Percentiles rank a stretch among this genome's conserved stretches.
Conservation (phyloP, 1,284 basidiomycete species). For the Cutaneotrichosporon dermatis region DNA sequence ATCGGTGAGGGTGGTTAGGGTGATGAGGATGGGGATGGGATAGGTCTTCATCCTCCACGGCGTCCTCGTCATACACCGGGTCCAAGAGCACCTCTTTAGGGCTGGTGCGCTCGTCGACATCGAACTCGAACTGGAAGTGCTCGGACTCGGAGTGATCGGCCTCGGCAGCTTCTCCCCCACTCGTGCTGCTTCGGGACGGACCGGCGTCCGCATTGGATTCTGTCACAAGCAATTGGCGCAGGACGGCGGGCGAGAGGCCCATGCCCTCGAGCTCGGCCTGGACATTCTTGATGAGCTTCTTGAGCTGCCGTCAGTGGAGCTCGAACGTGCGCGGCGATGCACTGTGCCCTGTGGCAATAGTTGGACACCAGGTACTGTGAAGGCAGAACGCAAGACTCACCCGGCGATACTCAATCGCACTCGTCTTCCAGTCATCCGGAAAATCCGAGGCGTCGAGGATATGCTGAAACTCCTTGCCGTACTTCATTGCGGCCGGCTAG, state of each 20-base stretch:
- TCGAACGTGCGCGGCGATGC: no score
- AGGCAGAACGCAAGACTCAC: constrained; percentile 46
- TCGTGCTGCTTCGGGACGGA: no score
- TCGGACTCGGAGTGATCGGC: constrained; percentile 6
- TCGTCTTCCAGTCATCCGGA: constrained; percentile 50
- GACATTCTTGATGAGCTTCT: constrained; percentile 85
- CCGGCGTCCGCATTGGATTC: neutral
- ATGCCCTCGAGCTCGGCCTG: constrained; percentile 73
- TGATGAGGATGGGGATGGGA: no score
- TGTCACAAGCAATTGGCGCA: constrained; percentile 54
- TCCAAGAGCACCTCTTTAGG: constrained; percentile 29
- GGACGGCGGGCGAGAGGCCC: constrained; percentile 63
- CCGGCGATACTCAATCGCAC: constrained; percentile 81
- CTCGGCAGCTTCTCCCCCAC: no score
- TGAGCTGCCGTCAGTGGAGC: constrained; percentile 58
- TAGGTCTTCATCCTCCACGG: neutral
- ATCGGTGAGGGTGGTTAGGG: constrained; percentile 12
- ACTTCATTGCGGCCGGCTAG: constrained; percentile 38
- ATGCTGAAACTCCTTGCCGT: constrained; percentile 49
- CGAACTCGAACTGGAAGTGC: constrained; percentile 45
- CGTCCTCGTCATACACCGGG: constrained; percentile 25
- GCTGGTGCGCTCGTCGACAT: constrained; percentile 23
- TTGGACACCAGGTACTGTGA: no score
- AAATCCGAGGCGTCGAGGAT: constrained; percentile 46
- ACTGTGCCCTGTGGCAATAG: no score